Conservation (phyloP, 257 asterid species). For the Ajuga chamaepitys region DNA sequence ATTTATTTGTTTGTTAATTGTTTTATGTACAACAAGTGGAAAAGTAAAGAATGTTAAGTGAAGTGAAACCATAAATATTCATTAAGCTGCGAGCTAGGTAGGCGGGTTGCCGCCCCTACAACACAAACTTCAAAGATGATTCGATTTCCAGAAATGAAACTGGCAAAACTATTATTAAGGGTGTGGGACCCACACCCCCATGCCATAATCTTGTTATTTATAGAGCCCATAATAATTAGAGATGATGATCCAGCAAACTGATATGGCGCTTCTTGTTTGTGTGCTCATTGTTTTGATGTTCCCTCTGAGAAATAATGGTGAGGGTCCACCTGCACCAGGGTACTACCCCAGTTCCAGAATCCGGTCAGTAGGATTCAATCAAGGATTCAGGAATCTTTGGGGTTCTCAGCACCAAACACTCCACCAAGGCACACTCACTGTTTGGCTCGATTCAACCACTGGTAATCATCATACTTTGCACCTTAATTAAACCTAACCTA, state of each 20-base stretch:
- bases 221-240: slow-evolving; percentile 1
- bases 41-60: too few species aligned
- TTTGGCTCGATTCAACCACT: slow-evolving; percentile 65
- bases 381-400: slow-evolving; percentile 62
- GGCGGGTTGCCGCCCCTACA: too few species aligned
- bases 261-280: slow-evolving; percentile 40
- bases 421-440: slow-evolving; percentile 48
- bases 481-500: too few species aligned
- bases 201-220: slow-evolving; percentile 37
- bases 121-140: too few species aligned
- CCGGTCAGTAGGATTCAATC: slow-evolving; percentile 45
- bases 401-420: slow-evolving; percentile 78
- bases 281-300: slow-evolving; percentile 28
- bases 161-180: too few species aligned
- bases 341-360: slow-evolving; percentile 59
- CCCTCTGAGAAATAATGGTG: slow-evolving; percentile 39
- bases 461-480: slow-evolving; percentile 29
- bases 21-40: too few species aligned
- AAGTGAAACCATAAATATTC: too few species aligned
- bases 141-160: background rate
- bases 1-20: too few species aligned
- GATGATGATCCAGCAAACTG: background rate
- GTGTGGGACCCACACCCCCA: slow-evolving; percentile 50
- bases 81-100: too few species aligned
- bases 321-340: slow-evolving; percentile 83